These are phyloP conservation scores for Trifolium pratense DNA, from an alignment of 306 rosid genomes.

Conservation along the genomic window DNA sequence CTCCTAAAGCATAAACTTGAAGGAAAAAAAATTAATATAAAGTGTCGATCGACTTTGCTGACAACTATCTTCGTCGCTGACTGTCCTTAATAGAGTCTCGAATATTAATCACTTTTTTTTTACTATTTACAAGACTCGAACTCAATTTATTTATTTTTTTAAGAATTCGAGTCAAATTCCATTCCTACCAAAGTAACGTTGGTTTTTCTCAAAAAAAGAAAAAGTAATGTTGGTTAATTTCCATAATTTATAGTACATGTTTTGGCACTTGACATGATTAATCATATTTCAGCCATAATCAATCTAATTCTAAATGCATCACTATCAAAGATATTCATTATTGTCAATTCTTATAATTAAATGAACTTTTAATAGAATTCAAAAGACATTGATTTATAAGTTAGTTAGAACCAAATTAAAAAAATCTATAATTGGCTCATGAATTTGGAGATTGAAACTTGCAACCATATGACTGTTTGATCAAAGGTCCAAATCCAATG, in stretches of 20 bases:
- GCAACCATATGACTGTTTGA: background rate
- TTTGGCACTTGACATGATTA: no score
- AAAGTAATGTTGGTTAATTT: background rate
- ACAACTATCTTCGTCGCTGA: no score
- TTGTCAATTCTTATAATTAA: background rate
- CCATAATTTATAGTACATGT: background rate
- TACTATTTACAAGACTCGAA: background rate
- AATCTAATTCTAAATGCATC: background rate
- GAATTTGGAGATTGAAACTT: background rate
- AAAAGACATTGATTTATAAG: conserved; percentile 9
- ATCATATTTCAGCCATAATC: background rate
- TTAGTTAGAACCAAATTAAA: conserved; percentile 4
- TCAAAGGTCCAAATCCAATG: background rate
- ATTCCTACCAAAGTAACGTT: background rate
- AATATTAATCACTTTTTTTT: no score
- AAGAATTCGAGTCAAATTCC: no score
- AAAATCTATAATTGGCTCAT: conserved; percentile 4
- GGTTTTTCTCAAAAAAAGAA: background rate
- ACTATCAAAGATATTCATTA: background rate
- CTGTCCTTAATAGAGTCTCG: no score
- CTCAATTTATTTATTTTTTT: no score
- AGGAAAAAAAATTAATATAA: no score
- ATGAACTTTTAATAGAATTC: background rate
- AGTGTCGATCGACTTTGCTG: no score
- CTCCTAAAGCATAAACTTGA: no score